Base-by-base conservation (phyloP, 1,284 basidiomycete species). In the Apiotrichum mycotoxinovorans region DNA sequence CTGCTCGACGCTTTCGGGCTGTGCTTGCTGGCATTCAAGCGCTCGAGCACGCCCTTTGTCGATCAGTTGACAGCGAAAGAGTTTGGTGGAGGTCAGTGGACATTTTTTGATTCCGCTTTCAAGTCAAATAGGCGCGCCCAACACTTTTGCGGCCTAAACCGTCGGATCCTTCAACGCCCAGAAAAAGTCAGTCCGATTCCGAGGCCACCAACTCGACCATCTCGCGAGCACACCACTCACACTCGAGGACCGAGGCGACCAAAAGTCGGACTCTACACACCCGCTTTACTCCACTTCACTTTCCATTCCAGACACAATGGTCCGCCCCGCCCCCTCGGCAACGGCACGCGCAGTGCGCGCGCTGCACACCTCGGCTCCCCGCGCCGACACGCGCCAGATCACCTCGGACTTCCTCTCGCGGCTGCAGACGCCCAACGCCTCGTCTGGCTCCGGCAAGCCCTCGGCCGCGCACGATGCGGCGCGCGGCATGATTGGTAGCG, bases 351-450 rank as follows among this genome's bases (percentile, higher is more conserved):
- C 44, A 27, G 34, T 33, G 22, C 53, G 53, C 22, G 40, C 40
- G 40, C 22, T 55, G 26, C 51, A 54, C 52, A 47, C 56, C 14
- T 41, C 51, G 3, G 33, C 51, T 2, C 12, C 27, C 25, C 56
- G 56, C 47, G 35, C 37, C 44, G 30, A 56, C 54, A 27, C 56
- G 18, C 33, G 47, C 51, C 44, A 55, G 40, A 49, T 54, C 45
- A 58, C 61, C 12, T 56, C 61, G 34, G 57, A 62, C 57, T 62
- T 58, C 20, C 61, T 62, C 45, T 54, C 61, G 35, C 57, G 57
- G 30, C 57, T 62, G 33, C 55, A 45, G 18, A 34, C 20, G 20
- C 15, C 37, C n/a, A 33, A 30, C 26, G 40, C 26, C 22, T 33
- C 17, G 0, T 25, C 18, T 10, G 20, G 34, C 34, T 7, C 22